phyloP scores from a whole-genome alignment of 139 green algal species.

The Picochlorum sp. region DNA sequence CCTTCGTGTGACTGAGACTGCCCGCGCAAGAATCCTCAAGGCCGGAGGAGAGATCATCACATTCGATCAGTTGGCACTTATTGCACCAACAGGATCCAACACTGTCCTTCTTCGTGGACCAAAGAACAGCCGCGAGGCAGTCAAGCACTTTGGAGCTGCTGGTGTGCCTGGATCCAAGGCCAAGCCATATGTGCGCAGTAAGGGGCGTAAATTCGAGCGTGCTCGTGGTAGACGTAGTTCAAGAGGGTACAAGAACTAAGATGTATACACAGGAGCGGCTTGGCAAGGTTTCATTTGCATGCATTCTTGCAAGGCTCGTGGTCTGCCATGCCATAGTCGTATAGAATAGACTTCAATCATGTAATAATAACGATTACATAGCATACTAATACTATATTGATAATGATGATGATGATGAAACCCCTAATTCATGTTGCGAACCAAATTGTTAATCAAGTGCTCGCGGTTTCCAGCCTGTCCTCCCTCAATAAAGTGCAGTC shows the following conservation, averaged over 20 bases:
- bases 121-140: conserved; percentile 90
- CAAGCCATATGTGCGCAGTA: conserved; percentile 93
- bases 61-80: conserved; percentile 97
- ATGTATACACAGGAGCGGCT: too few species aligned
- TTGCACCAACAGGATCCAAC: conserved; percentile 81
- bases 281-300: too few species aligned
- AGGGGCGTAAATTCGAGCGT: conserved; percentile 99
- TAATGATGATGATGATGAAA: neutral
- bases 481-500: conserved; percentile 96
- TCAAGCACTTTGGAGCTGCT: conserved; percentile 95
- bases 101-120: conserved; percentile 88
- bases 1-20: conserved; percentile 93
- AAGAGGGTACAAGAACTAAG: conserved; percentile 89
- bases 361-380: neutral
- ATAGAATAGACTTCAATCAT: too few species aligned
- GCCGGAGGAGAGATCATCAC: conserved; percentile 94
- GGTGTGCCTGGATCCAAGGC: conserved; percentile 75
- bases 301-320: too few species aligned
- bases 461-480: conserved; percentile 94
- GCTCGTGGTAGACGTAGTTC: conserved; percentile 85
- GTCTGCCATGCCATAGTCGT: too few species aligned
- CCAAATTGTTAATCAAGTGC: conserved; percentile 94
- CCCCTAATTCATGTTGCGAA: conserved; percentile 85
- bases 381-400: neutral
- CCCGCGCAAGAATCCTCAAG: conserved; percentile 91